Evolutionary conservation across 2,329 filamentous ascomycete genomes (phyloP).

Genomic region (Hypoxylon sp.): DNA sequence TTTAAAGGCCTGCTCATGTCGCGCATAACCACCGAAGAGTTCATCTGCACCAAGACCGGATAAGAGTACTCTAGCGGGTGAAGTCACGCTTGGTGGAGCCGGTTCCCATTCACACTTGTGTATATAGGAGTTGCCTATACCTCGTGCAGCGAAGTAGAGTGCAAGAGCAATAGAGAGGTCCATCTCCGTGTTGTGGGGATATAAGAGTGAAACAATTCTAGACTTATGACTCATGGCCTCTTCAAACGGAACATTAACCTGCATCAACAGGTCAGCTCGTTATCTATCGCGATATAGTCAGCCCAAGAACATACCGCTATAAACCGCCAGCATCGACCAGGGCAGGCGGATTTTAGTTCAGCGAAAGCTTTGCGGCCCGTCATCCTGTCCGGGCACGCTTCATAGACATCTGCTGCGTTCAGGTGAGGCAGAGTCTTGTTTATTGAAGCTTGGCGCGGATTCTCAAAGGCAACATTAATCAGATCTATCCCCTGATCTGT

Average conservation of each 20-base stretch:
- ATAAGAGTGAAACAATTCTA: constrained; percentile 82
- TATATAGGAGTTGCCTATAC: constrained; percentile 67
- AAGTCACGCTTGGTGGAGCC: constrained; percentile 58
- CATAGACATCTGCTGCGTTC: constrained; percentile 68
- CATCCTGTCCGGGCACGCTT: constrained; percentile 89
- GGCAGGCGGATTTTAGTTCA: constrained; percentile 81
- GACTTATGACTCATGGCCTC: constrained; percentile 79
- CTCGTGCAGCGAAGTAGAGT: constrained; percentile 93
- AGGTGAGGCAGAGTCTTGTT: constrained; percentile 58
- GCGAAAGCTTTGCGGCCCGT: constrained; percentile 85
- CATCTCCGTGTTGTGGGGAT: constrained; percentile 98
- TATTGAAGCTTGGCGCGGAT: constrained; percentile 79
- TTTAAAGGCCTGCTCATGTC: constrained; percentile 83
- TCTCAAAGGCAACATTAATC: constrained; percentile 97
- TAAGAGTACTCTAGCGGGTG: constrained; percentile 84
- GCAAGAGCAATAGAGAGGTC: constrained; percentile 94
- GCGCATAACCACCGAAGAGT: constrained; percentile 92
- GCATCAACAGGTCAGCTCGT: neutral
- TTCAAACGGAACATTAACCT: constrained; percentile 85
- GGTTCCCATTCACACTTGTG: constrained; percentile 49
- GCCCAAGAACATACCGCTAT: constrained; percentile 69
- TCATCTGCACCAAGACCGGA: constrained; percentile 97
- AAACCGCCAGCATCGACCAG: constrained; percentile 83
- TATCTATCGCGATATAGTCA: constrained; percentile 15
- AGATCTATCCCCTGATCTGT: constrained; percentile 81